These are phyloP conservation scores for Coniosporium tulheliwenetii DNA, from an alignment of 2,329 filamentous ascomycete genomes.

Conservation along the genomic window DNA sequence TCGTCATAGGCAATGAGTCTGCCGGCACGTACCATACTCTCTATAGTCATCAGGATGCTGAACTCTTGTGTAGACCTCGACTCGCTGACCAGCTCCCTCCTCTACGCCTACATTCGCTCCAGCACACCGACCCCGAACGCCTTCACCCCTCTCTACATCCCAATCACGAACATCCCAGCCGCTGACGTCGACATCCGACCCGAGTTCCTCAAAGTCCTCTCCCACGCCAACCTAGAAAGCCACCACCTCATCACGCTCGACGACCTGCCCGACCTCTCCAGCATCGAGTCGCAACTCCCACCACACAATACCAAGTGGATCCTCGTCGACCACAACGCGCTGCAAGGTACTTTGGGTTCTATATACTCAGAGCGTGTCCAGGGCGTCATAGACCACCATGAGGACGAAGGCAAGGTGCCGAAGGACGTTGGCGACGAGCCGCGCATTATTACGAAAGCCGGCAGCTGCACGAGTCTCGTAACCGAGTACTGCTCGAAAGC, in stretches of 20 bases:
- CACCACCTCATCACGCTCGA: constrained; percentile 51
- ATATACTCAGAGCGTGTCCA: constrained; percentile 38
- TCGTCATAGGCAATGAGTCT: constrained; percentile 39
- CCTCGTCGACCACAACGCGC: constrained; percentile 64
- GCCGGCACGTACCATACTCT: constrained; percentile 18
- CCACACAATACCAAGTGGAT: constrained; percentile 50
- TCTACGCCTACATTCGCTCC: constrained; percentile 60
- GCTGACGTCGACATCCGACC: constrained; percentile 56
- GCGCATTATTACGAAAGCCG: constrained; percentile 48
- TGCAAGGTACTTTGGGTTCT: constrained; percentile 45
- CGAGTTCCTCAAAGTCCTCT: constrained; percentile 53
- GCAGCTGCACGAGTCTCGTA: constrained; percentile 60
- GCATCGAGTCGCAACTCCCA: constrained; percentile 29
- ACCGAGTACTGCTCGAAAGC: constrained; percentile 39
- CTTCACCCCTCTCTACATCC: constrained; percentile 45
- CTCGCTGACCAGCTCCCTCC: constrained; percentile 58
- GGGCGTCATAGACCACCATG: constrained; percentile 66
- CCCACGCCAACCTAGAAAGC: constrained; percentile 40
- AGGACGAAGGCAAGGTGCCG: constrained; percentile 47
- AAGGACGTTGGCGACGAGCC: constrained; percentile 31
- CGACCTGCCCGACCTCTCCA: constrained; percentile 37
- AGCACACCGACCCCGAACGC: constrained; percentile 31
- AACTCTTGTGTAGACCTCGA: constrained; percentile 54
- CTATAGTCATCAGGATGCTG: constrained; percentile 11
- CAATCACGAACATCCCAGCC: constrained; percentile 54